A percentile compares a stretch with the other conserved stretches of the same genome.
Evolutionary conservation across 352 stramenopile genomes (phyloP).

Genomic region (Globisporangium nodosum): DNA sequence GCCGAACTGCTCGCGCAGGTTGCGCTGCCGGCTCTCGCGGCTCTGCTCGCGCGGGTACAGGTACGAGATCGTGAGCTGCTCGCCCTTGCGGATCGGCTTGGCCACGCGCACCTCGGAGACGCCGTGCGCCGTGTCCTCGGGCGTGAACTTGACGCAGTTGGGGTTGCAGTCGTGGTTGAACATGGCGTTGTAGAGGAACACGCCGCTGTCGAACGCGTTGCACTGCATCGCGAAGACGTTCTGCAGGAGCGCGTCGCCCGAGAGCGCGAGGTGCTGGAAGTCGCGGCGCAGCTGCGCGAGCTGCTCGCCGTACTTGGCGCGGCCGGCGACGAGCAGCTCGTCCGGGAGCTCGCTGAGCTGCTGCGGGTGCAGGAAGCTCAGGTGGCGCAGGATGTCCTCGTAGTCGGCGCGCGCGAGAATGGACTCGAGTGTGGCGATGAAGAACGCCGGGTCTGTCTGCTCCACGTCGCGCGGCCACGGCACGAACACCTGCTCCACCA

Average conservation of each 20-base stretch:
- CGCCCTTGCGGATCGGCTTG: constrained; percentile 72
- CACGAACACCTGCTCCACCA: constrained; percentile 88
- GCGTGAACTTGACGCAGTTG: constrained; percentile 93
- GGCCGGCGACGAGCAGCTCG: constrained; percentile 43
- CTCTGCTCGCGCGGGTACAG: constrained; percentile 88
- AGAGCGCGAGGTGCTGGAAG: constrained; percentile 42
- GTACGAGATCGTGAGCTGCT: constrained; percentile 92
- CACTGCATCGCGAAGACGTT: constrained; percentile 90
- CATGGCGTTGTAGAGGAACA: constrained; percentile 93
- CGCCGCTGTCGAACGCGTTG: constrained; percentile 91
- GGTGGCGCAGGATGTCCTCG: constrained; percentile 58
- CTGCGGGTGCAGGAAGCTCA: constrained; percentile 85
- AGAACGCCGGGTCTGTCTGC: constrained; percentile 70
- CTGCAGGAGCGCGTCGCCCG: constrained; percentile 76
- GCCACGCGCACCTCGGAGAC: constrained; percentile 92
- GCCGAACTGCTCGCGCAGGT: constrained; percentile 90
- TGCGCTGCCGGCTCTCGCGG: constrained; percentile 64
- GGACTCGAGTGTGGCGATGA: constrained; percentile 84
- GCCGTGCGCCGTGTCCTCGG: constrained; percentile 32
- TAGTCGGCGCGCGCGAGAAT: constrained; percentile 74
- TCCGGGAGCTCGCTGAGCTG: constrained; percentile 64
- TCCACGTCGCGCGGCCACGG: constrained; percentile 87
- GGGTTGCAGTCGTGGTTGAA: constrained; percentile 94
- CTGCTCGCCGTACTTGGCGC: constrained; percentile 48
- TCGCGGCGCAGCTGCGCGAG: constrained; percentile 45